These are phyloP conservation scores for Lentinula detonsa DNA, from an alignment of 768 basidiomycete genomes.

Conservation along the genomic window DNA sequence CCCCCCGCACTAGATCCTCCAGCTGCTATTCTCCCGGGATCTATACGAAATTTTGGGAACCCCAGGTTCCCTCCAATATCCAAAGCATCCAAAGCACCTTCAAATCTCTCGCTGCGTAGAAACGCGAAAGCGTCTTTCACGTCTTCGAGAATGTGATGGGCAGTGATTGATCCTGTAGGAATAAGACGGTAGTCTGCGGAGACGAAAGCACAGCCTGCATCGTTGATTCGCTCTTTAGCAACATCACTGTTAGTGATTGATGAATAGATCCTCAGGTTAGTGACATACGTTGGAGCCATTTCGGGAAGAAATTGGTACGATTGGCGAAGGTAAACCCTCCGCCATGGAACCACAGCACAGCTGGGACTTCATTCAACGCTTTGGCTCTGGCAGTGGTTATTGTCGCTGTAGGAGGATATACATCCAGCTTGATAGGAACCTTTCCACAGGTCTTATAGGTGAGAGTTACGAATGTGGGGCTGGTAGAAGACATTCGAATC, in stretches of 20 bases:
- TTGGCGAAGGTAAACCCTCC: conserved; percentile 60
- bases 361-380: not conserved
- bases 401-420: not conserved
- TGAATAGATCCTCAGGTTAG: not conserved
- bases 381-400: not conserved
- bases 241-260: not conserved
- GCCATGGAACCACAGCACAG: conserved; percentile 39
- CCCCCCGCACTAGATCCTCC: conserved; percentile 59
- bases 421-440: not conserved
- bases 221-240: conserved; percentile 35
- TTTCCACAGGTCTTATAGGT: not conserved
- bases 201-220: conserved; percentile 47
- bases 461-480: not conserved
- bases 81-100: conserved; percentile 5
- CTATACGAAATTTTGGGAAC: conserved; percentile 26
- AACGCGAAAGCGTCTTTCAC: conserved; percentile 50
- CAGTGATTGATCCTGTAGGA: conserved; percentile 40
- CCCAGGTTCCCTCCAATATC: not conserved
- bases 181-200: conserved; percentile 61
- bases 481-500: not conserved
- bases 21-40: conserved; percentile 40
- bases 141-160: conserved; percentile 53
- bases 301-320: conserved; percentile 54
- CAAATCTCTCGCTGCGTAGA: conserved; percentile 20
- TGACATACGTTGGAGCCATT: conserved; percentile 49